These are phyloP conservation scores for Aureobasidium zeae DNA, from an alignment of 2,329 filamentous ascomycete species.

Conservation along the genomic window DNA sequence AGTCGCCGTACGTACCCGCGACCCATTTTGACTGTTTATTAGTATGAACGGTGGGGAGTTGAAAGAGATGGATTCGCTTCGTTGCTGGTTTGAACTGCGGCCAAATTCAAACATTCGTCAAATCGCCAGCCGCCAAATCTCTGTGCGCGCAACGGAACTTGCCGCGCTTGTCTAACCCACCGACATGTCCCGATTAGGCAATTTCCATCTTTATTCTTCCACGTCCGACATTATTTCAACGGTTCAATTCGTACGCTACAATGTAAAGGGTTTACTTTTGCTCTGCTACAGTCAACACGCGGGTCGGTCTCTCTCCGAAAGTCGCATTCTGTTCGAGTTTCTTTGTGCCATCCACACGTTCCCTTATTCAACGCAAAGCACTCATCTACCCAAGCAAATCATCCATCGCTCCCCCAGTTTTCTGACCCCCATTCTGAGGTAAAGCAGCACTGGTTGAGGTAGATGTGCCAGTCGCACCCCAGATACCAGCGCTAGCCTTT, in stretches of 20 bases:
- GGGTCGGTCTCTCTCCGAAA: too few relatives aligned
- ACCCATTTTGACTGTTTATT: conserved; percentile 32
- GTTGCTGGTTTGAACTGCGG: conserved; percentile 16
- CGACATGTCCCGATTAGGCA: conserved; percentile 1
- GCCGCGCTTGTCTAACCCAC: conserved; percentile 4
- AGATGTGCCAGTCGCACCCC: conserved; percentile 59
- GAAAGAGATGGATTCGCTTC: conserved; percentile 17
- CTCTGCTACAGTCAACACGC: too few relatives aligned
- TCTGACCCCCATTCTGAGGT: conserved; percentile 12
- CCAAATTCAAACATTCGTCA: conserved; percentile 2
- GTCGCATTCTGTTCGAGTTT: conserved; percentile 6
- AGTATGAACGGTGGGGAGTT: conserved; percentile 16
- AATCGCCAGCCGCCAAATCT: conserved; percentile 5
- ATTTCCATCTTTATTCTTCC: not conserved
- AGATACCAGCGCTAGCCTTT: conserved; percentile 89
- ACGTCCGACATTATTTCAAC: not conserved
- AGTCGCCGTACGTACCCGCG: conserved; percentile 28
- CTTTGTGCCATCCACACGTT: conserved; percentile 2
- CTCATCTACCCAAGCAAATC: conserved; percentile 38
- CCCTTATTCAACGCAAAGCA: not conserved
- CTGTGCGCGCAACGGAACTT: conserved; percentile 10
- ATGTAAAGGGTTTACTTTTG: too few relatives aligned
- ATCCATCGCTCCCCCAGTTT: conserved; percentile 27
- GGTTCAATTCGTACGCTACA: not conserved
- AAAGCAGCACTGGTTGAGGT: conserved; percentile 17